phyloP scores from a whole-genome alignment of 1,139 yeast genomes.

The Petasospora fabianii region DNA sequence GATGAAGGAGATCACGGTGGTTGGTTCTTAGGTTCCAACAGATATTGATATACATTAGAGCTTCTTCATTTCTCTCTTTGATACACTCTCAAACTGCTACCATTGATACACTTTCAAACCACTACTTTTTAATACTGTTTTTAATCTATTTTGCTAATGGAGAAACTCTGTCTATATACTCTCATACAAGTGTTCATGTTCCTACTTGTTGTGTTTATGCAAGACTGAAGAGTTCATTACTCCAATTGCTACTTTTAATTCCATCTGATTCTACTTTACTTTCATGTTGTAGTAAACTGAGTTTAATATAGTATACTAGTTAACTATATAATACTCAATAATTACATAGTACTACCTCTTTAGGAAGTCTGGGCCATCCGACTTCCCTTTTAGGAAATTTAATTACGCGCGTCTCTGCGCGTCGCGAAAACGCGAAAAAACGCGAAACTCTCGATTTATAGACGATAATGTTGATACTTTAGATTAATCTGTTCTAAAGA shows the following conservation, averaged over 20 bases:
- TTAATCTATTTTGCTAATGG: too few relatives aligned
- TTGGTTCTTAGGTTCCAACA: constrained; percentile 25
- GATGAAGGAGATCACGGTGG: constrained; percentile 7
- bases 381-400: constrained; percentile 20
- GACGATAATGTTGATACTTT: neutral
- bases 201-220: constrained; percentile 1
- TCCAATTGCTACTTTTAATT: too few relatives aligned
- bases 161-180: neutral
- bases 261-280: too few relatives aligned
- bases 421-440: constrained; percentile 4
- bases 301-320: too few relatives aligned
- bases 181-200: neutral
- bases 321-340: too few relatives aligned
- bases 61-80: too few relatives aligned
- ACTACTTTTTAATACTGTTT: too few relatives aligned
- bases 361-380: constrained; percentile 2
- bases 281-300: too few relatives aligned
- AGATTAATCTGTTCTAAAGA: neutral
- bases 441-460: neutral
- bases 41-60: constrained; percentile 2
- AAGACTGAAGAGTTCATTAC: too few relatives aligned
- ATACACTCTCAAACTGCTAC: too few relatives aligned
- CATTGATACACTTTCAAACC: neutral
- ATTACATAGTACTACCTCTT: constrained; percentile 1
- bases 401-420: constrained; percentile 25